Conservation (phyloP, 805 yeast genomes). For the Wickerhamiella sorbophila region DNA sequence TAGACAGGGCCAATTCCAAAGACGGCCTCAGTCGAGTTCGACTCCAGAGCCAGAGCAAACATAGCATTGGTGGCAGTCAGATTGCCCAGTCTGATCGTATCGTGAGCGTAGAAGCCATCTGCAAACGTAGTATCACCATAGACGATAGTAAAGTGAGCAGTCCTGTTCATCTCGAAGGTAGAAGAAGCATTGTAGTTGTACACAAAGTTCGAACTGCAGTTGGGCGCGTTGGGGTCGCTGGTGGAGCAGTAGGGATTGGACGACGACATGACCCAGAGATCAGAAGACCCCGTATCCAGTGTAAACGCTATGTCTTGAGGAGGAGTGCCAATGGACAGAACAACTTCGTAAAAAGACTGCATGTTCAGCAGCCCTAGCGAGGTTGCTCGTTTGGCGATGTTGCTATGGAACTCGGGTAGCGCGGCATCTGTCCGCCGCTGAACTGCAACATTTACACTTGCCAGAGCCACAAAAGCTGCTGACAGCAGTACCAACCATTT, state of each 20-base stretch:
- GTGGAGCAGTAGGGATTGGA: constrained; percentile 21
- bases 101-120: constrained; percentile 42
- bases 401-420: too few relatives aligned
- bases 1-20: constrained; percentile 25
- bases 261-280: constrained; percentile 37
- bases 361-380: not conserved
- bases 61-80: constrained; percentile 35
- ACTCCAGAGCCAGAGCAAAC: constrained; percentile 54
- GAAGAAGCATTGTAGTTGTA: constrained; percentile 18
- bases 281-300: constrained; percentile 58
- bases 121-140: constrained; percentile 35
- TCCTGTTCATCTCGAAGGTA: constrained; percentile 11
- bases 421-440: too few relatives aligned
- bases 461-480: too few relatives aligned
- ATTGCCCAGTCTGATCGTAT: constrained; percentile 36
- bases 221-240: not conserved
- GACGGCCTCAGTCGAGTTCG: constrained; percentile 38
- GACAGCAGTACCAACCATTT: too few relatives aligned
- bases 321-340: constrained; percentile 34
- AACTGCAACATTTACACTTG: too few relatives aligned
- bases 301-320: constrained; percentile 36
- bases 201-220: constrained; percentile 16
- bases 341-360: constrained; percentile 13
- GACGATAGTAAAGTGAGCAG: constrained; percentile 18
- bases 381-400: not conserved